Base-by-base conservation (phyloP, 306 rosid species). In the Oxytropis ochrocephala region DNA sequence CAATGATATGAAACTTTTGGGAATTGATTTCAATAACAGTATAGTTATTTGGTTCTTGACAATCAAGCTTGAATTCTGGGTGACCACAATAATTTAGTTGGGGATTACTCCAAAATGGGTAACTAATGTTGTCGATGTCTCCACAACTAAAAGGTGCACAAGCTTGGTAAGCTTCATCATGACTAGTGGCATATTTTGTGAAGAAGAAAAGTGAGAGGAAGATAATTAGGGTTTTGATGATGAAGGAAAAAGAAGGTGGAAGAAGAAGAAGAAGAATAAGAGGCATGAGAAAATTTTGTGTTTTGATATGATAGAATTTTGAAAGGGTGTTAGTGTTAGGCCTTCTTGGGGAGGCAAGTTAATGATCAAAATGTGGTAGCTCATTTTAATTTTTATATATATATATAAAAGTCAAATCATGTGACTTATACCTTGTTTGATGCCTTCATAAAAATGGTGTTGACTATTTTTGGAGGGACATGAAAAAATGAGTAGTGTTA, bases 91-190 rank as follows among this genome's bases (percentile, higher is more conserved):
- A 61, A 9, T 11, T 24, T 6, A 50, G 73, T 44, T 50, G 82
- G 9, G 4, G 62, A 56, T 8, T 6, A 13, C 11, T 60, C 88
- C 88, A 79, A 50, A 83, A 86, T 36, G 91, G 91, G 54, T 72
- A 83, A 3, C 61, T 18, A 27, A 79, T 19, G 16, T 64, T 7
- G 3, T 21, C 17, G 71, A 78, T 3, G 0, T 50, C 38, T 1
- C 91, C 91, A n/a, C 91, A 86, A 11, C 6, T 30, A 38, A 75
- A 70, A 24, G 82, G 75, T 8, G 48, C 73, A 73, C 87, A 82
- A 4, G 24, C 43, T 41, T 66, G 2, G 75, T 63, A 85, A 0
- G 0, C 9, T 10, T 75, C 67, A 46, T 16, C 71, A 11, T 70
- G 76, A 56, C 13, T 51, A 70, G 66, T 60, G 6, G 16, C 17